phyloP scores from a whole-genome alignment of 768 basidiomycete species.

The Kondoa malvinella region DNA sequence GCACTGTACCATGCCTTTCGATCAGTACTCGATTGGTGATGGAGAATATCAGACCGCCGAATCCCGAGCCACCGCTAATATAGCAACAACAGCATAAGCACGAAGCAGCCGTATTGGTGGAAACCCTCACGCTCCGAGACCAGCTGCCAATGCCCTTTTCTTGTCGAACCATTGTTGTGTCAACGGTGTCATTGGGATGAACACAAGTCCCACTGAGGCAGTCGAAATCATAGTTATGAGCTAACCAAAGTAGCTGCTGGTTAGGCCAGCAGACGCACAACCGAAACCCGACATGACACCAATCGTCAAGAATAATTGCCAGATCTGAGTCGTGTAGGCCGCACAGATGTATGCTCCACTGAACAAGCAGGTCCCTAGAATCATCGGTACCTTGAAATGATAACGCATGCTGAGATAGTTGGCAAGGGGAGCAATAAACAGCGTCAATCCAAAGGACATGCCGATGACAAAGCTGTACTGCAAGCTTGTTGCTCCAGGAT shows the following conservation, averaged over 20 bases:
- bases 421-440: slow-evolving; percentile 24
- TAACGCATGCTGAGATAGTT: slow-evolving; percentile 23
- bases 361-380: slow-evolving; percentile 20
- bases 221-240: too few species aligned
- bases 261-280: too few species aligned
- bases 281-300: slow-evolving; percentile 26
- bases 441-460: slow-evolving; percentile 19
- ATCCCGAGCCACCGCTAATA: slow-evolving; percentile 25
- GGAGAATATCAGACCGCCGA: slow-evolving; percentile 25
- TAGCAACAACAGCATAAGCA: neutral
- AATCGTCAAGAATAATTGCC: slow-evolving; percentile 27
- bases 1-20: slow-evolving; percentile 15
- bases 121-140: neutral
- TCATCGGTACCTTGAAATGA: slow-evolving; percentile 22
- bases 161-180: slow-evolving; percentile 22
- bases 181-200: slow-evolving; percentile 17
- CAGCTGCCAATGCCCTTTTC: neutral
- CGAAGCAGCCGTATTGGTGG: neutral
- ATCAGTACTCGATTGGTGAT: slow-evolving; percentile 19
- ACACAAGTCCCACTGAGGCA: slow-evolving; percentile 25
- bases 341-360: slow-evolving; percentile 21
- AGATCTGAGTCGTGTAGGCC: slow-evolving; percentile 24
- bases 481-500: slow-evolving; percentile 23
- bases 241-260: too few species aligned
- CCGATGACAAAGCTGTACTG: slow-evolving; percentile 26